Percentiles rank a stretch among this genome's conserved stretches.
Evolutionary conservation across 2,329 filamentous ascomycete genomes (phyloP).

Genomic region (Trematosphaeria pertusa): DNA sequence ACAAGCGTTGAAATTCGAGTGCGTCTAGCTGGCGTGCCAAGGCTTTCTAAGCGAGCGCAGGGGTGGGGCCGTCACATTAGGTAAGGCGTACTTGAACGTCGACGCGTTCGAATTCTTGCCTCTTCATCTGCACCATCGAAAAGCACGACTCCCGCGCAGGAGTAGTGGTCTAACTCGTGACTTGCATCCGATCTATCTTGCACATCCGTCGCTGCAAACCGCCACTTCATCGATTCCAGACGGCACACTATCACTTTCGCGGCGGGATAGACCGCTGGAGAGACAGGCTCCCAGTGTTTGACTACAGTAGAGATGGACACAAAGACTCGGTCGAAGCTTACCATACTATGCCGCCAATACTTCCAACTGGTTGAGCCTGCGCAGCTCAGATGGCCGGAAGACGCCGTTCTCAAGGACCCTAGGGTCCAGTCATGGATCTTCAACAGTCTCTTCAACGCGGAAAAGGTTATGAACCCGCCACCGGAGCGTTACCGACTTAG

Average conservation of each 20-base stretch:
- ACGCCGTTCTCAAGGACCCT: conserved; percentile 63
- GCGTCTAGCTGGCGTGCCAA: conserved; percentile 21
- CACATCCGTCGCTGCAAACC: too few species aligned
- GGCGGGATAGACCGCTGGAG: too few species aligned
- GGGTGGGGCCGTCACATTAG: conserved; percentile 30
- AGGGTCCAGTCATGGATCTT: conserved; percentile 72
- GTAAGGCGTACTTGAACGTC: too few species aligned
- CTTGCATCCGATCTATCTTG: too few species aligned
- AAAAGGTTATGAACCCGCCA: conserved; percentile 63
- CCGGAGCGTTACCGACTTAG: conserved; percentile 73
- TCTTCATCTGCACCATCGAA: too few species aligned
- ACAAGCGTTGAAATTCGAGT: conserved; percentile 9
- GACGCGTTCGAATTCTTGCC: too few species aligned
- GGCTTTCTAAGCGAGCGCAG: conserved; percentile 16
- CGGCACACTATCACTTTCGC: too few species aligned
- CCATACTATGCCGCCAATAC: conserved; percentile 73
- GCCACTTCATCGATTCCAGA: too few species aligned
- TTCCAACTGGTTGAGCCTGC: conserved; percentile 73
- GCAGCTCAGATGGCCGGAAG: conserved; percentile 68
- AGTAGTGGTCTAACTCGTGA: too few species aligned
- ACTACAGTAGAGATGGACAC: too few species aligned
- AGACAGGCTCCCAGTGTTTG: too few species aligned
- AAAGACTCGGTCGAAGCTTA: conserved; percentile 20
- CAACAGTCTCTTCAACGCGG: conserved; percentile 68
- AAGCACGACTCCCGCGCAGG: too few species aligned